Percentiles rank a stretch among this genome's conserved stretches.
Conservation (phyloP, 495 filamentous ascomycete species). For the Friedmanniomyces simplex region DNA sequence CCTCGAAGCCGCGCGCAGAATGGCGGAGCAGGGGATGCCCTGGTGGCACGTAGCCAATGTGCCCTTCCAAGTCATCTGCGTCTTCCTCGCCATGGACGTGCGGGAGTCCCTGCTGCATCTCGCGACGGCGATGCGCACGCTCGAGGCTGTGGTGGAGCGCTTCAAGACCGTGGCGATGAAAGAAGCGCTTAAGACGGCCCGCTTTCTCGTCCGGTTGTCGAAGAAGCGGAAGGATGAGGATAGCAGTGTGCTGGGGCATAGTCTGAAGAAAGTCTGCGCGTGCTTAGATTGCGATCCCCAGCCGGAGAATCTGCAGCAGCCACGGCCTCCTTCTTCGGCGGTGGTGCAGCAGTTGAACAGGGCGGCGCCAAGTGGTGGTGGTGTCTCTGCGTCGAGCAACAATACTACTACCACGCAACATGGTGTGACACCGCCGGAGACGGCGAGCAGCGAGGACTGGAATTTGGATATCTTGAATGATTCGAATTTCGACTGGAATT, state of each 20-base stretch:
- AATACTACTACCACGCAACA: background rate
- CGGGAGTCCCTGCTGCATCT: slow-evolving; percentile 36
- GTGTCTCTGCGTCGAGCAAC: background rate
- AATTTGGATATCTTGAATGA: slow-evolving; percentile 15
- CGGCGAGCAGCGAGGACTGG: slow-evolving; percentile 16
- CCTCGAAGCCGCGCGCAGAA: slow-evolving; percentile 27
- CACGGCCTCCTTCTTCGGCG: background rate
- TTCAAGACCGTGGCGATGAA: slow-evolving; percentile 37
- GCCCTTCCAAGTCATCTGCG: slow-evolving; percentile 43
- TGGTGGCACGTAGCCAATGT: slow-evolving; percentile 46
- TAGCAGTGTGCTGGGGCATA: slow-evolving; percentile 8
- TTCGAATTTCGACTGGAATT: slow-evolving; percentile 20
- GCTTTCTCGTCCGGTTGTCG: slow-evolving; percentile 12
- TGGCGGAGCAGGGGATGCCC: slow-evolving; percentile 31
- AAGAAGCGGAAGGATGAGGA: slow-evolving; percentile 22
- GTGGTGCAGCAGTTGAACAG: background rate
- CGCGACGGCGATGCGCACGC: slow-evolving; percentile 37
- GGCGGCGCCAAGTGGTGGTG: background rate
- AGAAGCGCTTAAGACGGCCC: slow-evolving; percentile 41
- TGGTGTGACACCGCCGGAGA: slow-evolving; percentile 1
- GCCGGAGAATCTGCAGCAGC: slow-evolving; percentile 10
- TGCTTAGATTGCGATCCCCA: slow-evolving; percentile 8
- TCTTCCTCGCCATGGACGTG: slow-evolving; percentile 42
- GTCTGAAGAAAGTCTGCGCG: slow-evolving; percentile 5
- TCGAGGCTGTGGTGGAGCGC: slow-evolving; percentile 33